These are phyloP conservation scores for Parachaetomium inaequale DNA, from an alignment of 495 filamentous ascomycete species.

Conservation along the genomic window DNA sequence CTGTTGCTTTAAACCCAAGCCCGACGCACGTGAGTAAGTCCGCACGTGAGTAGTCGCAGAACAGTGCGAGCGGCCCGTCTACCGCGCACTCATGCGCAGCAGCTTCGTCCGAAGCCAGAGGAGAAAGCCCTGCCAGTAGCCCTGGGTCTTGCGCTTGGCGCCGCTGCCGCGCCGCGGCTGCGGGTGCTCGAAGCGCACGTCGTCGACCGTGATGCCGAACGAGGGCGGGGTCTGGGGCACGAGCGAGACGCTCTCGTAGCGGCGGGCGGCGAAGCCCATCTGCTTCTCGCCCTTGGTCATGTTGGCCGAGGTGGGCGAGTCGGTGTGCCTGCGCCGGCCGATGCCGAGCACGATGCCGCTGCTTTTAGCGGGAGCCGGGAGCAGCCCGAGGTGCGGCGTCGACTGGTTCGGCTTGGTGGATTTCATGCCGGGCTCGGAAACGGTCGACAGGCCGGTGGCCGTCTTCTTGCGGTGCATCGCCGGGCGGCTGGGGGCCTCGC, in stretches of 20 bases:
- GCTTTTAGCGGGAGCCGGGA: constrained; percentile 3
- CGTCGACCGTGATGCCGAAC: constrained; percentile 28
- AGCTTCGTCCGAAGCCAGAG: constrained; percentile 54
- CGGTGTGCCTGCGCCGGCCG: constrained; percentile 12
- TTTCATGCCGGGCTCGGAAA: neutral
- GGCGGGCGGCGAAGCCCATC: constrained; percentile 40
- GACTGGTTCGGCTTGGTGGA: neutral
- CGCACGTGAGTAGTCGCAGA: neutral
- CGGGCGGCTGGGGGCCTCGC: constrained; percentile 31
- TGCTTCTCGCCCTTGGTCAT: constrained; percentile 25
- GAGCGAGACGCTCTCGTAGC: constrained; percentile 39
- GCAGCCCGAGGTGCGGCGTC: neutral
- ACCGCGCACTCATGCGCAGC: constrained; percentile 36
- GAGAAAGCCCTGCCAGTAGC: constrained; percentile 52
- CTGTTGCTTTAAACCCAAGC: constrained; percentile 6
- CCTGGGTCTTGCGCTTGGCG: constrained; percentile 52
- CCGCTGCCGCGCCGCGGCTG: constrained; percentile 34
- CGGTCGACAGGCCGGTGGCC: constrained; percentile 27
- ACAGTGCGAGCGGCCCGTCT: constrained; percentile 1
- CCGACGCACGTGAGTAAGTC: neutral
- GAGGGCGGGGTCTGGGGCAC: constrained; percentile 25
- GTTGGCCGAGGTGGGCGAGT: neutral
- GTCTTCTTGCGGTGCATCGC: constrained; percentile 39
- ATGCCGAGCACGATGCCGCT: constrained; percentile 5
- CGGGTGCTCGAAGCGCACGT: constrained; percentile 35